Evolutionary conservation across 345 rosid species (phyloP), one percentile per base, ranked within the genome.

Genomic region (Dovyalis caffra): DNA sequence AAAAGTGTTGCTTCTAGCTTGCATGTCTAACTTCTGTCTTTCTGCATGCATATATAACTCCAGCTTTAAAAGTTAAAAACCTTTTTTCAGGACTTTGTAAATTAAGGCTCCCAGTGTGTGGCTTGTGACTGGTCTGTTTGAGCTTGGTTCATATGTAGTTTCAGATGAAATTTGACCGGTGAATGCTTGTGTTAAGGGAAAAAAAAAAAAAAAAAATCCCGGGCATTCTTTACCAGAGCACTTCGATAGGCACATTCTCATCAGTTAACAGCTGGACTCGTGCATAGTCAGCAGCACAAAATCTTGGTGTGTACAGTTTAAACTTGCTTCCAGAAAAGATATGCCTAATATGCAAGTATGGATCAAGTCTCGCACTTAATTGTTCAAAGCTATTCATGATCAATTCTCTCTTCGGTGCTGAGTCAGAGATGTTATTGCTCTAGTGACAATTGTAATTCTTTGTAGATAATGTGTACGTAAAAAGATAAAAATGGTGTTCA

Each of bases 281-380:
- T 18, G 23, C n/a, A 69, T 26, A 9, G 33, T 47, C 14, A 66
- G 45, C 64, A 69, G 25, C 37, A n/a, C 32, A 23, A 66, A 70
- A 32, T 31, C 31, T 34, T 65, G 58, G 72, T 72, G 60, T 51
- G 37, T 60, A 72, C 34, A 57, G 68, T 32, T 66, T 58, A n/a
- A 21, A 53, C 64, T 43, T 64, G 43, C 73, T 2, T 64, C 8
- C 16, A 25, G 64, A 38, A 53, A 66, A 57, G 43, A 71, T 40
- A 43, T 66, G 20, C 66, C 72, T 23, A 10, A 32, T 66, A 6
- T 67, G 40, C 25, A 74, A 45, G 21, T n/a, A n/a, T 68, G 9
- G 49, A 38, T 33, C 25, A 1, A 12, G 47, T 38, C 53, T 2
- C 10, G n/a, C 34, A 23, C 56, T 29, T 34, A 61, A 31, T 21